A percentile compares a stretch with the other conserved stretches of the same genome.
These are phyloP conservation scores for Neonectria sp. DNA, from an alignment of 2,329 filamentous ascomycete species.

Conservation along the genomic window DNA sequence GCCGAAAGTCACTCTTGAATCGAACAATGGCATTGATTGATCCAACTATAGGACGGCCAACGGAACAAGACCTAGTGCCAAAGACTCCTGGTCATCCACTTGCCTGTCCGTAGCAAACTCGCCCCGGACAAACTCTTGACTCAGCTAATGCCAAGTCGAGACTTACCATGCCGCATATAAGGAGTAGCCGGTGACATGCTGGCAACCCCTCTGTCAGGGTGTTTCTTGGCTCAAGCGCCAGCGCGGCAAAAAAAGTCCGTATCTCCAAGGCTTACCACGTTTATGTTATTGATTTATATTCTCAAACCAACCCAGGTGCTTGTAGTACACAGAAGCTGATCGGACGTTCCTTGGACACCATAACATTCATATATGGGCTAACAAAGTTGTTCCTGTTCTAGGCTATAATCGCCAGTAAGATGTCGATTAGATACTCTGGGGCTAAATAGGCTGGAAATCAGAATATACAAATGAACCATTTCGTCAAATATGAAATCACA, in stretches of 20 bases:
- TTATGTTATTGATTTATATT: background rate
- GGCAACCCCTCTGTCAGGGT: background rate
- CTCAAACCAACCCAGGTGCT: background rate
- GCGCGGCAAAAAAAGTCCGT: background rate
- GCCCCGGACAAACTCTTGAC: background rate
- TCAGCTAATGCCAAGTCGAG: background rate
- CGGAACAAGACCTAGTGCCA: background rate
- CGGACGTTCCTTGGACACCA: background rate
- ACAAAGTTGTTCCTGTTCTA: background rate
- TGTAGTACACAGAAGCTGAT: background rate
- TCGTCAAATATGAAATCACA: constrained; percentile 11
- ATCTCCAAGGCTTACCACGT: background rate
- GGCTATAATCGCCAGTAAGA: background rate
- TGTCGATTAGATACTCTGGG: constrained; percentile 17
- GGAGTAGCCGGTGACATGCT: constrained; percentile 8
- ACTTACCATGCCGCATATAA: background rate
- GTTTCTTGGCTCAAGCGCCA: background rate
- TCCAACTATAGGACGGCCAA: background rate
- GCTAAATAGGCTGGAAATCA: constrained; percentile 24
- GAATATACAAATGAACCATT: constrained; percentile 35
- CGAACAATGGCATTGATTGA: background rate
- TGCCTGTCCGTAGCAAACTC: background rate
- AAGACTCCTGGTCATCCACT: background rate
- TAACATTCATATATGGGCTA: background rate
- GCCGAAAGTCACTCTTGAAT: background rate